These are phyloP conservation scores for Candida chauliodis DNA, from an alignment of 805 yeast genomes.

Conservation along the genomic window DNA sequence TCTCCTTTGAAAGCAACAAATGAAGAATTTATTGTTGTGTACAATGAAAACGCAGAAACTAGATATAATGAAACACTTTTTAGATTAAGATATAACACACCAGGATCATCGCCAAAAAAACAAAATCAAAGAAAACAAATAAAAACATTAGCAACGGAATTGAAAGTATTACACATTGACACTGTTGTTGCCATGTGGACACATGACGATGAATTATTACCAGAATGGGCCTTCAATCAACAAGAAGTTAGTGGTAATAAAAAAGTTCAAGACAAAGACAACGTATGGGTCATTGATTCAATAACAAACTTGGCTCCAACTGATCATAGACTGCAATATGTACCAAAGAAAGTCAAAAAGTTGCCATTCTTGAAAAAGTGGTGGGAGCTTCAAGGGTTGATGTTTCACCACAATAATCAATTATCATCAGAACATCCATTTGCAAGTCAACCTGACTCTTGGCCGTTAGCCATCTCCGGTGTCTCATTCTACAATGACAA, in stretches of 20 bases:
- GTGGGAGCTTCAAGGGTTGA: slow-evolving; percentile 79
- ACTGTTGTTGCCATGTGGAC: slow-evolving; percentile 95
- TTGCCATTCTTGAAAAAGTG: slow-evolving; percentile 82
- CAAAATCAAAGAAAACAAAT: slow-evolving; percentile 46
- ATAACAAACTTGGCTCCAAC: slow-evolving; percentile 52
- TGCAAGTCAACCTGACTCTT: slow-evolving; percentile 84
- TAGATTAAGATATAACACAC: slow-evolving; percentile 53
- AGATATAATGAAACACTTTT: slow-evolving; percentile 71
- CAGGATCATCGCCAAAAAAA: slow-evolving; percentile 39
- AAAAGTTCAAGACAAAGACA: slow-evolving; percentile 61
- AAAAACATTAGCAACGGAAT: slow-evolving; percentile 65
- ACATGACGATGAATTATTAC: slow-evolving; percentile 75
- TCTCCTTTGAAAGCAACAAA: slow-evolving; percentile 91
- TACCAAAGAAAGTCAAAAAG: slow-evolving; percentile 59
- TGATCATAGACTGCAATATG: slow-evolving; percentile 60
- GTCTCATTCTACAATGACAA: slow-evolving; percentile 94
- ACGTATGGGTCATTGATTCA: slow-evolving; percentile 72
- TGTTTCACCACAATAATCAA: slow-evolving; percentile 92
- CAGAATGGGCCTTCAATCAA: slow-evolving; percentile 93
- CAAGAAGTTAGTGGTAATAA: slow-evolving; percentile 96
- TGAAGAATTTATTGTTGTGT: slow-evolving; percentile 83
- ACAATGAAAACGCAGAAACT: slow-evolving; percentile 55
- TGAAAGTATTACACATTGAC: slow-evolving; percentile 76
- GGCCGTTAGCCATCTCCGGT: slow-evolving; percentile 90
- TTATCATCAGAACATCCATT: slow-evolving; percentile 89